Base-by-base conservation (phyloP, 164 flowering plant species). In the Vitis riparia region DNA sequence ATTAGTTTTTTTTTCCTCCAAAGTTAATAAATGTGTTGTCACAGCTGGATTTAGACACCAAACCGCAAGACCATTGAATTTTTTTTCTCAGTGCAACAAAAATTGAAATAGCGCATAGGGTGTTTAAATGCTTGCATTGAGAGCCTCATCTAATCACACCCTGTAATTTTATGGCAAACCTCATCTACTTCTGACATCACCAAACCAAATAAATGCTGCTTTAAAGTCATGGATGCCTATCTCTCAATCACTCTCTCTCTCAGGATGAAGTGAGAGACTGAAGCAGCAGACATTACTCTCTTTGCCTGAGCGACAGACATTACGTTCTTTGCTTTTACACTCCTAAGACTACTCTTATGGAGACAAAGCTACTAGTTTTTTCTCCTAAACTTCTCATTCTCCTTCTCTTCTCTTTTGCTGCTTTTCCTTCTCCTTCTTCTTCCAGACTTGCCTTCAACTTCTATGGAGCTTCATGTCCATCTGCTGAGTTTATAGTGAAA, bases 391-490 rank as follows among this genome's bases (percentile, higher is more conserved):
- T 68, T 14, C 55, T 64, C n/a, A 8, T 71, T 55, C 56, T 71
- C 27, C 30, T 30, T 10, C 8, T 74, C 32, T 78, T 72, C 55
- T 51, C 29, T 67, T 2, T 72, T 51, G 50, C 66, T 62, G 59
- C 71, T 13, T 27, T 80, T 63, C 27, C 74, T 72, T 27, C 81
- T 63, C 27, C 74, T 72, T 69, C 73, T 44, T 68, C 73, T 49
- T 72, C 81, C 9, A 55, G 62, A 14, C 81, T 84, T 19, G 78
- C 86, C 51, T 77, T 84, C 60, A 74, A 81, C 69, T 92, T 90
- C 79, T 90, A 89, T 59, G 84, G 71, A 62, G 62, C 69, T 57
- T 77, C 95, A 9, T 92, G 97, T 70, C 97, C 97, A 23, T 9
- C 83, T 13, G 93, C 85, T 11, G 97, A 92, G 66, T 30, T 84